A percentile compares a stretch with the other conserved stretches of the same genome.
These are phyloP conservation scores for Marasmius tenuissimus DNA, from an alignment of 1,284 basidiomycete genomes.

Conservation along the genomic window DNA sequence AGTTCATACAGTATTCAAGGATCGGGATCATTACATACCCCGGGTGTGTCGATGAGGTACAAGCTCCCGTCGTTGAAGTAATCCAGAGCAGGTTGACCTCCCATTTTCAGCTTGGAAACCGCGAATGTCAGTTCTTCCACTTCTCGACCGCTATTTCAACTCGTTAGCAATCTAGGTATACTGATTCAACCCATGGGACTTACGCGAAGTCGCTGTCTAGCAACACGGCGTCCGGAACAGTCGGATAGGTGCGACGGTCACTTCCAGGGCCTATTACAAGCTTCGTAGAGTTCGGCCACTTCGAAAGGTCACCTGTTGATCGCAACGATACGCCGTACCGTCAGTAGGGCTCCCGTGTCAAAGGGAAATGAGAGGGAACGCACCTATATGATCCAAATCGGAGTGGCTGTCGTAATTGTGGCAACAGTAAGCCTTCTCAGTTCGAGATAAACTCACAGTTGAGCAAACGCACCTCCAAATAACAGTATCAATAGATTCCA, in stretches of 20 bases:
- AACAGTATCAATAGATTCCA: conserved; percentile 18
- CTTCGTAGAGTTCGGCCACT: conserved; percentile 19
- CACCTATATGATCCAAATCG: conserved; percentile 23
- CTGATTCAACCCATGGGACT: not conserved
- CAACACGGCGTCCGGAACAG: conserved; percentile 12
- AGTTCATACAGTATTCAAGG: not conserved
- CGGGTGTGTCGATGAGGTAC: conserved; percentile 20
- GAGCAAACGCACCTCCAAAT: conserved; percentile 22
- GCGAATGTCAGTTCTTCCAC: conserved; percentile 16
- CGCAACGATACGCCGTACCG: too few relatives aligned
- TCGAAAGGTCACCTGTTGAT: conserved; percentile 19
- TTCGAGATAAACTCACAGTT: not conserved
- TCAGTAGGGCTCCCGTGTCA: too few relatives aligned
- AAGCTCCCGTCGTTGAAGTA: conserved; percentile 22
- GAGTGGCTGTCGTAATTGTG: conserved; percentile 15
- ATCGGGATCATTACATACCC: conserved; percentile 7
- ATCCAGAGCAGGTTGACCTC: conserved; percentile 16
- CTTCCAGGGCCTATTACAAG: conserved; percentile 18
- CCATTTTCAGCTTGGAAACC: conserved; percentile 13
- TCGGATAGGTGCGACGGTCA: conserved; percentile 8
- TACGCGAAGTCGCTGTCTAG: conserved; percentile 20
- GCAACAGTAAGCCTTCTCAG: not conserved
- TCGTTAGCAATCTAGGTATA: not conserved
- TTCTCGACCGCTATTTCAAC: conserved; percentile 7
- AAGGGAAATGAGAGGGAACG: not conserved